Evolutionary conservation across 129 eudicot genomes (phyloP), one percentile per base, ranked within the genome.

Genomic region (Heracleum sosnowskyi): DNA sequence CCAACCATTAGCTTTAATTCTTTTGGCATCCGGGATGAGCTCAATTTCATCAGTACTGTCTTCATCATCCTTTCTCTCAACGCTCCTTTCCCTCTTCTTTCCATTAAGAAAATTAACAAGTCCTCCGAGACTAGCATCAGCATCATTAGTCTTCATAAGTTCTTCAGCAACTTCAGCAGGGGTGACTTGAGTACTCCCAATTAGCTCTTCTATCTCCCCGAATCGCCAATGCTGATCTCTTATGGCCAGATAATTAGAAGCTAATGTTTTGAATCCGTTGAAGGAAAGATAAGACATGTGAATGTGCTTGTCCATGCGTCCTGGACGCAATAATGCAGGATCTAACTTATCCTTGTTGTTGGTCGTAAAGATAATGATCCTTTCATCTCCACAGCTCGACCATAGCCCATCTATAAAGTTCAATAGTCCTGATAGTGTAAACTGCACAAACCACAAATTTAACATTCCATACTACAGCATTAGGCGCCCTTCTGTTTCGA

Each of bases 341-440:
- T 60, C 68, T 26, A 60, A 34, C 68, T 26, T 60, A 0, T 60
- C 68, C 33, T 60, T 60, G 68, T 60, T 60, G 68, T 60, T 60
- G 2, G 68, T 60, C 5, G 68, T 60, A 26, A 60, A 60, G 68
- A 87, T 47, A 37, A 87, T 85, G 42, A 87, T 84, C 13, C 91
- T 76, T 71, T 87, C 88, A n/a, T 84, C 91, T 10, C 88, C 88
- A 74, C 91, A 87, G 51, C 91, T 87, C 16, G 91, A 87, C 88
- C 91, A 87, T 24, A 87, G 69, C 16, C 90, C 90, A 41, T 87
- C 90, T 2, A 84, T 84, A 80, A 87, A 87, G 75, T 87, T 87
- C 40, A 84, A 76, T n/a, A 87, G 70, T 5, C 90, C 90, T 3
- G 86, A 82, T 3, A 87, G 69, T 20, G 91, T 82, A 41, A 87